Base-by-base conservation (phyloP, 345 rosid genomes). In the Gossypium thurberi region DNA sequence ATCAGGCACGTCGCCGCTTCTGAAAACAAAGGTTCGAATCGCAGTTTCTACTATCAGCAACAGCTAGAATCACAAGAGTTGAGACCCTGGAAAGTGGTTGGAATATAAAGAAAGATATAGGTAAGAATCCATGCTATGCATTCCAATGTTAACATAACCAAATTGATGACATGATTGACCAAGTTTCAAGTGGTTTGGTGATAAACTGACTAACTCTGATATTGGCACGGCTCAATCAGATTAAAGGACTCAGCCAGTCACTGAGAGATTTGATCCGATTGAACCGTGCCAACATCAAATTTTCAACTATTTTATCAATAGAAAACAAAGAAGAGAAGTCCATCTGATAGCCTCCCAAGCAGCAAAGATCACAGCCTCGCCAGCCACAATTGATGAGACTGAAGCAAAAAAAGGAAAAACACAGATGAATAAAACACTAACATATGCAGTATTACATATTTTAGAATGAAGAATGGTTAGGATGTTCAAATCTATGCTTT, bases 191-290 rank as follows among this genome's bases (percentile, higher is more conserved):
- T 60, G 43, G 14, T 47, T 3, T 33, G 46, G 5, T 37, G 67
- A 65, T 47, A 8, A 1, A 10, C 2, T 13, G 55, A 65, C n/a
- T 8, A 25, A 26, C 12, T 51, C 17, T 20, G 73, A 78, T 78
- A 78, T 78, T 78, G 80, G 71, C 80, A 60, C 80, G 77, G 77
- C 80, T 78, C 80, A 78, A 78, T 78, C 80, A 73, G 72, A 73
- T 28, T 26, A 68, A 78, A 73, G 56, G 20, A n/a, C 73, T 70
- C 63, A 33, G 47, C 43, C 40, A 14, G 26, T 21, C 40, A 14
- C 25, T n/a, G 72, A 69, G 72, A 33, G 47, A 26, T 69, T 69
- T 69, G 61, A 52, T 69, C 72, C 2, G 60, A 69, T 52, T 69
- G 72, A 69, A 69, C 61, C 28, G 47, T 69, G 72, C 72, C 72